Evolutionary conservation across 352 stramenopile species (phyloP).

Genomic region (Phytopythium mirpurense): DNA sequence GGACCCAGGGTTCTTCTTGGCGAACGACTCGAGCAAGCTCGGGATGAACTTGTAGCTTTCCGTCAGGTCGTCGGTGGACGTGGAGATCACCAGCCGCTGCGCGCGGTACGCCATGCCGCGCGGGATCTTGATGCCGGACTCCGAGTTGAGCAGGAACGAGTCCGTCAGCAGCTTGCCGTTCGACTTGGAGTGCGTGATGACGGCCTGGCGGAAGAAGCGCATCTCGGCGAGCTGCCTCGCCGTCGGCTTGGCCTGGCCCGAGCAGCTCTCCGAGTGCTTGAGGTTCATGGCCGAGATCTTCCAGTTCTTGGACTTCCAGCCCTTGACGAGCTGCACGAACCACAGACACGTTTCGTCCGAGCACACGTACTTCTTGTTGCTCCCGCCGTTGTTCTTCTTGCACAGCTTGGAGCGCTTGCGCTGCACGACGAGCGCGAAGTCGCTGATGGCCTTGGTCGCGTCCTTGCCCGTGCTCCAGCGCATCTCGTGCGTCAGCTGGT

Average conservation of each 20-base stretch:
- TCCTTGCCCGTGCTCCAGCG: conserved; percentile 77
- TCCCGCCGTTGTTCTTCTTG: conserved; percentile 76
- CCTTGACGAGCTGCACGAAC: conserved; percentile 79
- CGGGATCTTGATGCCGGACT: conserved; percentile 62
- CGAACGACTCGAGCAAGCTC: conserved; percentile 64
- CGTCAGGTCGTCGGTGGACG: conserved; percentile 65
- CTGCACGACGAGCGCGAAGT: conserved; percentile 75
- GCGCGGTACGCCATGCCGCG: conserved; percentile 70
- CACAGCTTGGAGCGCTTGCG: conserved; percentile 74
- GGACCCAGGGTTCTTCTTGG: conserved; percentile 65
- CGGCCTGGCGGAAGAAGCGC: conserved; percentile 68
- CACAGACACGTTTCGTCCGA: conserved; percentile 65
- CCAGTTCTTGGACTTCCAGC: conserved; percentile 85
- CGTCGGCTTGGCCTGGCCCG: conserved; percentile 57
- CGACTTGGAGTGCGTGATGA: conserved; percentile 74
- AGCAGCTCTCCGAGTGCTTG: conserved; percentile 66
- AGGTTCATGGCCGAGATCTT: conserved; percentile 88
- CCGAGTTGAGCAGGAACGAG: conserved; percentile 60
- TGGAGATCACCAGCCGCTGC: conserved; percentile 54
- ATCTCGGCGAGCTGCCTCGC: conserved; percentile 74
- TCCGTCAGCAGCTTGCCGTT: conserved; percentile 77
- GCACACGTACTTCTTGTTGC: conserved; percentile 86
- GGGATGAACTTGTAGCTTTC: conserved; percentile 84
- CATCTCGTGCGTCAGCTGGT: conserved; percentile 74
- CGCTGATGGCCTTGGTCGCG: conserved; percentile 67